Evolutionary conservation across 2,329 filamentous ascomycete genomes (phyloP).

Genomic region (Bipolaris bicolor): DNA sequence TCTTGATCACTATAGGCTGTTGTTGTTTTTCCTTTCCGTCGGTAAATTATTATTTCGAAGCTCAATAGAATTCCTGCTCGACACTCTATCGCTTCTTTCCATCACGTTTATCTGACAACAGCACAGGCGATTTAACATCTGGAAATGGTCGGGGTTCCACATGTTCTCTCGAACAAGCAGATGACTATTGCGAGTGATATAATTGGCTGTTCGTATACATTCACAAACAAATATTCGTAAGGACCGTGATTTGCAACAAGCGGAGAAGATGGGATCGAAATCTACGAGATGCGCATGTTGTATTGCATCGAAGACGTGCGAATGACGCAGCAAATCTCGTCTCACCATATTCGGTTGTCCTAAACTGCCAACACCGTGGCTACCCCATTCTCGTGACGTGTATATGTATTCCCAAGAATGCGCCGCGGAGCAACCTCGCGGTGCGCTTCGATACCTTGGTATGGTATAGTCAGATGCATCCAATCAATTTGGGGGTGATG

Average conservation of each 20-base stretch:
- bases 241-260: not conserved
- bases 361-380: not conserved
- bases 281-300: not conserved
- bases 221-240: too few species aligned
- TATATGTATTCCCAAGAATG: not conserved
- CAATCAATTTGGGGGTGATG: not conserved
- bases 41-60: too few species aligned
- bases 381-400: not conserved
- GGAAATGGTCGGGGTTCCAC: too few species aligned
- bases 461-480: not conserved
- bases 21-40: too few species aligned
- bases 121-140: too few species aligned
- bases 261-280: not conserved
- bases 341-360: not conserved
- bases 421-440: not conserved
- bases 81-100: too few species aligned
- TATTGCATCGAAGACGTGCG: not conserved
- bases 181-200: too few species aligned
- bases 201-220: too few species aligned
- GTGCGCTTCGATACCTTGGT: not conserved
- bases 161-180: too few species aligned
- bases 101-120: too few species aligned
- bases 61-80: too few species aligned
- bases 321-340: not conserved
- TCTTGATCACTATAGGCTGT: too few species aligned